These are phyloP conservation scores for Xylaria castorea DNA, from an alignment of 495 filamentous ascomycete species.

Conservation along the genomic window DNA sequence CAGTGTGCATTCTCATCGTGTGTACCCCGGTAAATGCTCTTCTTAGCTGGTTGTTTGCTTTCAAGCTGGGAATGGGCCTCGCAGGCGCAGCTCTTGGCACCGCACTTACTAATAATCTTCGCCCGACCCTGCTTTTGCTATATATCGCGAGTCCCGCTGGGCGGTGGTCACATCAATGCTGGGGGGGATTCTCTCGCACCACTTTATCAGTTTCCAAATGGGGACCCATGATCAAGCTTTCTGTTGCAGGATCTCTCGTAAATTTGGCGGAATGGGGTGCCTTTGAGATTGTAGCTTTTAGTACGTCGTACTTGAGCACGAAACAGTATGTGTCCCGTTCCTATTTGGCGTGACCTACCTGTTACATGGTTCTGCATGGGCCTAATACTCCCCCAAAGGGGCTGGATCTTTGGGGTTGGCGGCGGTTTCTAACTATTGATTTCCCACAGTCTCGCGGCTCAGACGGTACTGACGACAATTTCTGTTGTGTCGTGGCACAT, in stretches of 20 bases:
- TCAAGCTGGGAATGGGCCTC: constrained; percentile 64
- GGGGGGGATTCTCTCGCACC: constrained; percentile 59
- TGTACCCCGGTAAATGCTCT: constrained; percentile 75
- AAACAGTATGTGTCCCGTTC: constrained; percentile 38
- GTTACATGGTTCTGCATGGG: background rate
- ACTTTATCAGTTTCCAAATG: constrained; percentile 59
- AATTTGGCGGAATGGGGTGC: constrained; percentile 64
- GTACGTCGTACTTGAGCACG: constrained; percentile 55
- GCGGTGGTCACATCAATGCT: constrained; percentile 59
- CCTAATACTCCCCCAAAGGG: background rate
- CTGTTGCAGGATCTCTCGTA: constrained; percentile 63
- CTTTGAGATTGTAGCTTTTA: constrained; percentile 63
- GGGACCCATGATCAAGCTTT: constrained; percentile 63
- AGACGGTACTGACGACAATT: constrained; percentile 69
- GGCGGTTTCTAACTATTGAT: background rate
- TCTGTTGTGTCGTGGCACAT: constrained; percentile 69
- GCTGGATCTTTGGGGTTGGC: background rate
- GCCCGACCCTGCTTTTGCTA: constrained; percentile 57
- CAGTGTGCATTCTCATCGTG: constrained; percentile 69
- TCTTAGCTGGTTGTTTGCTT: constrained; percentile 78
- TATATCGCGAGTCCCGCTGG: constrained; percentile 49
- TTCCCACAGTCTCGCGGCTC: constrained; percentile 59
- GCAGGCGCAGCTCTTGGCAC: constrained; percentile 64
- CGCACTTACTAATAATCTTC: constrained; percentile 58
- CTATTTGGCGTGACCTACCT: background rate